phyloP scores from a whole-genome alignment of 345 rosid genomes.

The Conringia planisiliqua region DNA sequence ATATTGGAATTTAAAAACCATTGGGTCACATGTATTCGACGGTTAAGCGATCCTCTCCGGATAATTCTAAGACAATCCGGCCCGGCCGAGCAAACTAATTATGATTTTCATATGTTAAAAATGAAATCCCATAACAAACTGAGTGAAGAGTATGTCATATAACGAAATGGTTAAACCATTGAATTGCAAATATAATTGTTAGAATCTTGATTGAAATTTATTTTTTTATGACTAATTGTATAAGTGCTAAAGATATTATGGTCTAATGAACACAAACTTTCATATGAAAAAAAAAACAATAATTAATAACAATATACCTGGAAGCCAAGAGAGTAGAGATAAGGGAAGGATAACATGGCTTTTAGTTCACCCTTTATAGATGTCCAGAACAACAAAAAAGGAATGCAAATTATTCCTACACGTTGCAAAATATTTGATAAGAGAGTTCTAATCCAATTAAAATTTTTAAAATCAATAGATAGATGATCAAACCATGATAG shows the following conservation, averaged over 20 bases:
- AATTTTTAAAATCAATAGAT: neutral
- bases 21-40: neutral
- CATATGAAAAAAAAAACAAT: neutral
- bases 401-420: constrained; percentile 18
- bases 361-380: constrained; percentile 51
- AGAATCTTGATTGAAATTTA: neutral
- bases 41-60: no score
- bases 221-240: neutral
- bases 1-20: neutral
- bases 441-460: neutral
- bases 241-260: neutral
- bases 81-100: no score
- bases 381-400: constrained; percentile 49
- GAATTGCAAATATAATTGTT: neutral
- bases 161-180: neutral
- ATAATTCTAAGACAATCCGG: no score
- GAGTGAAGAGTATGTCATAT: neutral
- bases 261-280: neutral
- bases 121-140: neutral
- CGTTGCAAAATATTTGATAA: neutral
- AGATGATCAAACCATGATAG: neutral
- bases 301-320: constrained; percentile 31
- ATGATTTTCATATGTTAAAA: neutral
- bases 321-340: constrained; percentile 53
- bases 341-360: constrained; percentile 47